Evolutionary conservation across 345 rosid genomes (phyloP).

Genomic region (Cardiospermum halicacabum): DNA sequence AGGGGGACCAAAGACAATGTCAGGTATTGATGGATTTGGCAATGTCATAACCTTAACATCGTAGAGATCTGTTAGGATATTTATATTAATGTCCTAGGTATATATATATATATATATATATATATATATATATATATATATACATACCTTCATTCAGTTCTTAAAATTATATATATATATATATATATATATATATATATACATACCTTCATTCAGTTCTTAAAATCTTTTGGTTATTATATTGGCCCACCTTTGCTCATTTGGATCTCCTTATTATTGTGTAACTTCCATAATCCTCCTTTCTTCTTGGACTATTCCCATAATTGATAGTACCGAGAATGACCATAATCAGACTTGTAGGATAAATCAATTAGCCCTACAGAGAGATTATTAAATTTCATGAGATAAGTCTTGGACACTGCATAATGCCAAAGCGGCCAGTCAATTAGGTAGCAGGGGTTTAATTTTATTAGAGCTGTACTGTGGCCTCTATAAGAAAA

Average conservation of each 20-base stretch:
- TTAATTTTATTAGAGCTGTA: not conserved
- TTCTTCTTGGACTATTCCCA: not conserved
- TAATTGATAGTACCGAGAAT: not conserved
- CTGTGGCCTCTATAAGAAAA: not conserved
- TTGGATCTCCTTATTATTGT: not conserved
- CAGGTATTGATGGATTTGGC: slow-evolving; percentile 38
- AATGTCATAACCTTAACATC: not conserved
- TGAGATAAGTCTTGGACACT: not conserved
- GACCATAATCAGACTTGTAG: not conserved
- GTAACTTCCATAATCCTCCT: not conserved
- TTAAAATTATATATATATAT: not conserved
- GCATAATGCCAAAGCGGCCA: not conserved
- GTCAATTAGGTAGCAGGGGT: not conserved
- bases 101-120: not conserved
- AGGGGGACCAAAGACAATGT: slow-evolving; percentile 64
- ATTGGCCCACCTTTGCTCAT: not conserved
- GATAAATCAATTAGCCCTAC: not conserved
- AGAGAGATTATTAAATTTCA: not conserved
- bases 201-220: not conserved
- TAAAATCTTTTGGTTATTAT: too few species aligned
- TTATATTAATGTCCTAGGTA: too few species aligned
- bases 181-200: not conserved
- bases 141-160: not conserved
- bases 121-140: not conserved
- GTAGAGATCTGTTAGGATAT: not conserved